Conservation (phyloP, 768 basidiomycete genomes). For the Auricularia auricula-judae region DNA sequence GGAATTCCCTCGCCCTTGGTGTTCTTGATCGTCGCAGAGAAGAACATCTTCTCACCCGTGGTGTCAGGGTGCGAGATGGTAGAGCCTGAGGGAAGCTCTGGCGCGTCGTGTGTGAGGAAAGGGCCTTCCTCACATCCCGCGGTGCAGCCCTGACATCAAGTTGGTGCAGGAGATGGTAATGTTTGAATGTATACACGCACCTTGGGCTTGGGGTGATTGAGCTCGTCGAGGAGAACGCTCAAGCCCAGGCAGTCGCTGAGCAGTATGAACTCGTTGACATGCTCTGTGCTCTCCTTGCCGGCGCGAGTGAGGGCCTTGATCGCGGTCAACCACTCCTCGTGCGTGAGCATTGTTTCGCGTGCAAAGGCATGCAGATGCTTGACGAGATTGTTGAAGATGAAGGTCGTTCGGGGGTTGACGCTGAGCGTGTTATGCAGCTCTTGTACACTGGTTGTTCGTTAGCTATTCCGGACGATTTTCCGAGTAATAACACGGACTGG, state of each 20-base stretch:
- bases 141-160: constrained; percentile 15
- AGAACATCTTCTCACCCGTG: constrained; percentile 24
- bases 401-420: constrained; percentile 19
- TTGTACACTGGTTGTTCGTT: constrained; percentile 11
- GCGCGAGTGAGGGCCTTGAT: constrained; percentile 27
- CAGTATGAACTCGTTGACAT: constrained; percentile 30
- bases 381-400: constrained; percentile 21
- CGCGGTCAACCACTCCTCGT: constrained; percentile 26
- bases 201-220: constrained; percentile 23
- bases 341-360: constrained; percentile 25
- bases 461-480: neutral
- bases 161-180: neutral
- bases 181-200: constrained; percentile 8
- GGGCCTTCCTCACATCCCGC: constrained; percentile 25
- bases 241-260: constrained; percentile 28
- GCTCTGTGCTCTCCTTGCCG: constrained; percentile 28
- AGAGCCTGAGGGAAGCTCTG: constrained; percentile 19
- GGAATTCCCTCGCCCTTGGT: constrained; percentile 21
- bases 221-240: constrained; percentile 26
- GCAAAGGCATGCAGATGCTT: constrained; percentile 27
- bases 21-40: constrained; percentile 24
- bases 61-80: constrained; percentile 16
- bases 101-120: constrained; percentile 23
- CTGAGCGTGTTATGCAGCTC: constrained; percentile 19
- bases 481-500: constrained; percentile 8